phyloP scores from a whole-genome alignment of 2,329 filamentous ascomycete genomes.

The Sporothrix mexicana region DNA sequence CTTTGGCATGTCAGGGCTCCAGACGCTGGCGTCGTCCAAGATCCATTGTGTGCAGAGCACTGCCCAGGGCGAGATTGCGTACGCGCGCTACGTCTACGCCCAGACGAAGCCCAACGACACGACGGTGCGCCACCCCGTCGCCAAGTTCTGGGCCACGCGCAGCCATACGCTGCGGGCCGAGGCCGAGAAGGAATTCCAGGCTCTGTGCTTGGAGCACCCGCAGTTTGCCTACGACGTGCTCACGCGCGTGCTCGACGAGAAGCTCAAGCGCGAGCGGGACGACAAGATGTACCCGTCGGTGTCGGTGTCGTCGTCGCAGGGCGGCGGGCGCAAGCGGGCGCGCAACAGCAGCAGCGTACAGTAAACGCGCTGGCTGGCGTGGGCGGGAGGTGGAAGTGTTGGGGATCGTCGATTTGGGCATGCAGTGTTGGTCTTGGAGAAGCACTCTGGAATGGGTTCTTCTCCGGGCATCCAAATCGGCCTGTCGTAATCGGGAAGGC shows the following conservation, averaged over 20 bases:
- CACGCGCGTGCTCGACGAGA: constrained; percentile 68
- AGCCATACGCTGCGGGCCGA: constrained; percentile 83
- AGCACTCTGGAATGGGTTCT: background rate
- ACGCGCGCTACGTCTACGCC: constrained; percentile 88
- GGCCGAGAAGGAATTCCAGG: constrained; percentile 82
- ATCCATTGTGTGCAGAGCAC: constrained; percentile 91
- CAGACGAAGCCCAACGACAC: constrained; percentile 72
- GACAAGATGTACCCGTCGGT: constrained; percentile 61
- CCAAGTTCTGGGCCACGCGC: constrained; percentile 86
- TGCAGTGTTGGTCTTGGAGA: background rate
- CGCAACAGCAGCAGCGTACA: constrained; percentile 53
- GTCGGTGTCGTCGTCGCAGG: constrained; percentile 36
- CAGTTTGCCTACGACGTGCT: constrained; percentile 94
- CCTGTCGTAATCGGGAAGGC: too few species aligned
- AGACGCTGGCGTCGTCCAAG: constrained; percentile 80
- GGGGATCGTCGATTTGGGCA: background rate
- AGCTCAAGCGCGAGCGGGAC: constrained; percentile 67
- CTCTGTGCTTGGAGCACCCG: constrained; percentile 85
- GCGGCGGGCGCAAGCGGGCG: constrained; percentile 62
- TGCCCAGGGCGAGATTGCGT: constrained; percentile 87
- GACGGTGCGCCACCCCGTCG: constrained; percentile 79
- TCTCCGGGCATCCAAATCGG: too few species aligned
- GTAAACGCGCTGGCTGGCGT: background rate
- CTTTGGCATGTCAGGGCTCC: constrained; percentile 71
- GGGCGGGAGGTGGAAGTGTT: background rate